Base-by-base conservation (phyloP, 768 basidiomycete genomes). In the Calocera viscosa region DNA sequence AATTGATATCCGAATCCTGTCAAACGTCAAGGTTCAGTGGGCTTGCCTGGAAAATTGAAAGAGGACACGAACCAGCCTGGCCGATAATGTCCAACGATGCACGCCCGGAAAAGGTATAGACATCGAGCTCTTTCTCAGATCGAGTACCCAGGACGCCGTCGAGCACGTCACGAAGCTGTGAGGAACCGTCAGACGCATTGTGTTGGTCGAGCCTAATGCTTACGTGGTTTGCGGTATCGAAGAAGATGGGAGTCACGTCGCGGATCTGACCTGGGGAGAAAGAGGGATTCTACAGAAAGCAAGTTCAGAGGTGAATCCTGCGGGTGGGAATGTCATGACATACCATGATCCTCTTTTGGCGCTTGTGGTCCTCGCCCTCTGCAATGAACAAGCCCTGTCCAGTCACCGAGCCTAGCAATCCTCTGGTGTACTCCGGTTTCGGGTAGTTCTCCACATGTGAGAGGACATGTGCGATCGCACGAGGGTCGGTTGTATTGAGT, bases 1-100 rank as follows among this genome's bases (percentile, higher is more conserved):
- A 96, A 93, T 67, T 87, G 80, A 71, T 94, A 82, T 71, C 75
- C 78, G 72, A 94, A 95, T 70, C 87, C 85, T 77, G 63, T 11
- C 28, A 2, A 1, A 10, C 30, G 47, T 22, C 63, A 30, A 26
- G 16, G 1, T 49, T 30, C 53, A 60, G 19, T 14, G 10, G 30
- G 14, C 19, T 10, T 10, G 30, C n/a, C 63, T 67, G n/a, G 35
- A 66, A 22, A 10, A 49, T 67, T n/a, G 35, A 66, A 22, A 10
- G 53, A 8, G 40, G 24, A 24, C 24, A 8, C 73, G 78, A 49
- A 66, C 90, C 71, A 47, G 92, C 86, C 38, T 87, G 77, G 8
- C 89, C 89, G 64, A 93, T 90, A 66, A 89, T 82, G 69, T 91
- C 90, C 8, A 91, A 77, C 2, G 89, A 90, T 64, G 82, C 82